Conservation (phyloP, 2,329 filamentous ascomycete genomes). For the Xylaria sp. region DNA sequence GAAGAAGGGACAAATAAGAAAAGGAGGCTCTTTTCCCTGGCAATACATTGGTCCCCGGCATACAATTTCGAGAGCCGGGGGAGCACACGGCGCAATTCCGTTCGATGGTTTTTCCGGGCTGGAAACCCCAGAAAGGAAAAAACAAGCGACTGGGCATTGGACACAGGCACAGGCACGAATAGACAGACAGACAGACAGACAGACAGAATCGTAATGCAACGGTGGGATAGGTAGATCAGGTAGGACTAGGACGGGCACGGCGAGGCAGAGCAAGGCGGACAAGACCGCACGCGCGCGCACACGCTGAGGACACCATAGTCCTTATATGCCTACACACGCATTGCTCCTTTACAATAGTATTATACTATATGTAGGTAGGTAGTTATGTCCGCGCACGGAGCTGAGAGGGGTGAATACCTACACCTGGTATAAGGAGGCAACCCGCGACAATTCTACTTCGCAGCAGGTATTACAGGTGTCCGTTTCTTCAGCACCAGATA, state of each 20-base stretch:
- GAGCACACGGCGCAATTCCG: background rate
- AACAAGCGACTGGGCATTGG: constrained; percentile 17
- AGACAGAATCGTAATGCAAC: constrained; percentile 12
- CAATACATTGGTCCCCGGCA: background rate
- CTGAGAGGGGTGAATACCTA: background rate
- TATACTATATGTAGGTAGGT: too few relatives aligned
- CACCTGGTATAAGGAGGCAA: background rate
- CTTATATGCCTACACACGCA: constrained; percentile 18
- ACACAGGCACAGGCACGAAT: background rate
- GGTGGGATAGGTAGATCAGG: background rate
- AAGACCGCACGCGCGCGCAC: constrained; percentile 1
- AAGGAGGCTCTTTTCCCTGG: background rate
- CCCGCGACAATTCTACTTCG: background rate
- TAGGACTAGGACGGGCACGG: constrained; percentile 27
- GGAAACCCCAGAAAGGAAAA: constrained; percentile 19
- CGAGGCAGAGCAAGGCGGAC: constrained; percentile 18
- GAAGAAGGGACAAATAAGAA: too few relatives aligned
- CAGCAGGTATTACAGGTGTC: background rate
- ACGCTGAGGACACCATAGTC: constrained; percentile 19
- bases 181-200: background rate
- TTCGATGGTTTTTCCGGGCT: background rate
- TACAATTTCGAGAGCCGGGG: background rate
- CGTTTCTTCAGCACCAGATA: background rate
- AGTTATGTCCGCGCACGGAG: background rate
- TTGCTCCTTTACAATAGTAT: background rate